A percentile compares a stretch with the other conserved stretches of the same genome.
phyloP scores from a whole-genome alignment of 2,329 filamentous ascomycete species.

The Hirsutella thompsonii region DNA sequence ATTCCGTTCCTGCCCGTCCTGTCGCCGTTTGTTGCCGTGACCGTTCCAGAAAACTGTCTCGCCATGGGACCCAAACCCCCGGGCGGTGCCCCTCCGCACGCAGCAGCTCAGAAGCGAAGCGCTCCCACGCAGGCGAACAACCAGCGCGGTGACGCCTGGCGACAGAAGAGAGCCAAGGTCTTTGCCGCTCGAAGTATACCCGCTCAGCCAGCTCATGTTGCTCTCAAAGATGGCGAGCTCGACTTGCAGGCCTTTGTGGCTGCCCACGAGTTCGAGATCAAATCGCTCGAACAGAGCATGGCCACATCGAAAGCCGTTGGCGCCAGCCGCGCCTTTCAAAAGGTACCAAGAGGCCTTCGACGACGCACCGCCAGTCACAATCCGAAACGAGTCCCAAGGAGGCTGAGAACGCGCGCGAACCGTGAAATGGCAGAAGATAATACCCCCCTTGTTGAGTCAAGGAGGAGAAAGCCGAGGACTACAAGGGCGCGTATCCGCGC shows the following conservation, averaged over 20 bases:
- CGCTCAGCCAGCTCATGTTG: slow-evolving; percentile 35
- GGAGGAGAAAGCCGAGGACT: slow-evolving; percentile 46
- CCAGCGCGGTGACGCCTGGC: slow-evolving; percentile 12
- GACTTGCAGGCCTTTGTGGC: slow-evolving; percentile 76
- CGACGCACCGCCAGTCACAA: slow-evolving; percentile 91
- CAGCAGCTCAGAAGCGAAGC: slow-evolving; percentile 15
- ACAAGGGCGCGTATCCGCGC: slow-evolving; percentile 51
- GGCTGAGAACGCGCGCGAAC: slow-evolving; percentile 56
- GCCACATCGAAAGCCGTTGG: slow-evolving; percentile 50
- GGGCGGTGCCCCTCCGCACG: slow-evolving; percentile 9
- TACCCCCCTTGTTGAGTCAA: slow-evolving; percentile 63
- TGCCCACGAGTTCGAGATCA: slow-evolving; percentile 81
- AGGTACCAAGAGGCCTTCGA: slow-evolving; percentile 73
- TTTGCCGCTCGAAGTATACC: slow-evolving; percentile 35
- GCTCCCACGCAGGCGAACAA: slow-evolving; percentile 8
- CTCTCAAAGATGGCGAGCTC: slow-evolving; percentile 60
- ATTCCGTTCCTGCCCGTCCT: neutral
- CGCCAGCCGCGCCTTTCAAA: slow-evolving; percentile 71
- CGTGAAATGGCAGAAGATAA: slow-evolving; percentile 80
- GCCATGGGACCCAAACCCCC: neutral
- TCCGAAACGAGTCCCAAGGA: slow-evolving; percentile 73
- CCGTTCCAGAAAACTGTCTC: neutral
- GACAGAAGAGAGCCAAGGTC: slow-evolving; percentile 32
- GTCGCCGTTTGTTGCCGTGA: neutral
- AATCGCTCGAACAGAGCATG: slow-evolving; percentile 73